A percentile compares a stretch with the other conserved stretches of the same genome.
Evolutionary conservation across 352 stramenopile species (phyloP).

Genomic region (Phytopythium sindhum): DNA sequence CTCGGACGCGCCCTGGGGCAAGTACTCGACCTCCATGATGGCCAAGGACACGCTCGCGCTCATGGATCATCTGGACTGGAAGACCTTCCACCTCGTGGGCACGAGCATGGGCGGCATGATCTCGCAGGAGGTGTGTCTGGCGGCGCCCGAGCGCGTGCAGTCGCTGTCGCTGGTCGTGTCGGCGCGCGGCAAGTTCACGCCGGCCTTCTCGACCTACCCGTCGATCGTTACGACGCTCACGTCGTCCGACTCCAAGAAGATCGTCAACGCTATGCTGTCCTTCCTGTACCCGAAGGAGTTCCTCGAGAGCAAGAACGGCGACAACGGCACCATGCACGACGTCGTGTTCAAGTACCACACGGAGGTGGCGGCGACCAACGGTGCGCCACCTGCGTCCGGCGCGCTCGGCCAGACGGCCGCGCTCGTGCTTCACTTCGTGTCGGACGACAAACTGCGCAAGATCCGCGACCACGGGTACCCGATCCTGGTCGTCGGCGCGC

Average conservation of each 20-base stretch:
- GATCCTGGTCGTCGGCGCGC: slow-evolving; percentile 39
- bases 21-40: slow-evolving; percentile 61
- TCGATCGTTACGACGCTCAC: slow-evolving; percentile 37
- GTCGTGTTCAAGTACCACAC: slow-evolving; percentile 44
- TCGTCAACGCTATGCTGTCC: slow-evolving; percentile 43
- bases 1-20: slow-evolving; percentile 44
- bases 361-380: slow-evolving; percentile 20
- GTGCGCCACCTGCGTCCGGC: slow-evolving; percentile 13
- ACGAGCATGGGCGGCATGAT: slow-evolving; percentile 78
- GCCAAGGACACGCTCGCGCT: slow-evolving; percentile 57
- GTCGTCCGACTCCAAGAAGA: slow-evolving; percentile 25
- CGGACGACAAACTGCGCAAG: slow-evolving; percentile 29
- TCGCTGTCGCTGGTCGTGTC: slow-evolving; percentile 65
- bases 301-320: slow-evolving; percentile 27
- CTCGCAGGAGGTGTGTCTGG: slow-evolving; percentile 44
- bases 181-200: slow-evolving; percentile 43
- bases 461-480: slow-evolving; percentile 39
- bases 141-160: slow-evolving; percentile 39
- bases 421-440: slow-evolving; percentile 25
- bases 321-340: slow-evolving; percentile 31
- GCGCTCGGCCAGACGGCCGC: slow-evolving; percentile 30
- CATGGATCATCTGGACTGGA: slow-evolving; percentile 48
- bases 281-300: slow-evolving; percentile 52
- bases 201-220: slow-evolving; percentile 22
- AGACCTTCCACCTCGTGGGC: slow-evolving; percentile 45